Base-by-base conservation (phyloP, 179 eudicot genomes). In the Silene coronaria region DNA sequence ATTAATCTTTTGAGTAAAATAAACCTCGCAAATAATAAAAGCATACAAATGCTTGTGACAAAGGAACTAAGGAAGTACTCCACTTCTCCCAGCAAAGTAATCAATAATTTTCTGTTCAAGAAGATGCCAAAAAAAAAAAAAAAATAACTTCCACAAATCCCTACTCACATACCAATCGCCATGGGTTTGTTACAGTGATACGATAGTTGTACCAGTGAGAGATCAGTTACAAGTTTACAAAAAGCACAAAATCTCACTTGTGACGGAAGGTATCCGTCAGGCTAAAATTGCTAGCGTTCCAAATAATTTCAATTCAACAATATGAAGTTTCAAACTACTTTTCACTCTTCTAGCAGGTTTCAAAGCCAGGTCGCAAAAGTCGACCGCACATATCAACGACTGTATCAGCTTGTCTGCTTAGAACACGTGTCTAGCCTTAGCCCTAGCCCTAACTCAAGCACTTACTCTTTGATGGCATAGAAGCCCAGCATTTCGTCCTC, bases 401-500 rank as follows among this genome's bases (percentile, higher is more conserved):
- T 53, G 11, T 53, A 17, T 21, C 8, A 53, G 57, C 57, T 36
- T 36, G n/a, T 51, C 57, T 3, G 12, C 13, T 12, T 48, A 48
- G 55, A 34, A 38, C 45, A 51, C 19, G 0, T 17, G 57, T 51
- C 57, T 51, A 51, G 21, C 19, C 19, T 21, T 53, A 53, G 21
- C 19, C 19, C 58, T 53, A 53, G 19, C 66, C 66, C 17, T 22
- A 24, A 24, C 28, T 60, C 65, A 16, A 71, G 57, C 34, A 6
- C 69, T 67, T 76, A 79, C 34, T 73, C 78, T 68, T 84, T 74
- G 14, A 82, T 46, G 6, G 71, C 75, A 78, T 80, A 91, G 65
- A 88, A 93, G 11, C 79, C 77, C 76, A 92, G 78, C 97, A 93
- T 91, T 83, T 93, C 93, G 68, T 87, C 88, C 78, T 93, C 98